Percentiles rank a stretch among this genome's conserved stretches.
Conservation (phyloP, 768 basidiomycete species). For the Ramaria sp. region DNA sequence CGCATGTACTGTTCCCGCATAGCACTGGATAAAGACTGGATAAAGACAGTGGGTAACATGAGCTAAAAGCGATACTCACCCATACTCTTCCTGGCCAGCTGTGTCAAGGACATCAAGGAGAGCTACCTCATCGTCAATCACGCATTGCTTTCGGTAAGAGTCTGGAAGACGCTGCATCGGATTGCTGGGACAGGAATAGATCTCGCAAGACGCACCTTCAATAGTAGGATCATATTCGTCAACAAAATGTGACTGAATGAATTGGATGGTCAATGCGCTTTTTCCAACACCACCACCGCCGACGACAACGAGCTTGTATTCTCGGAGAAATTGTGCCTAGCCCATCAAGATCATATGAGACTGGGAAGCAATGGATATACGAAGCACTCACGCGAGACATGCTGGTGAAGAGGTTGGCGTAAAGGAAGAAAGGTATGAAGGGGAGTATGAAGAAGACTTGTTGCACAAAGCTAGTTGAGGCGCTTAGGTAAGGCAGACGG, state of each 20-base stretch:
- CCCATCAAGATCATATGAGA: background rate
- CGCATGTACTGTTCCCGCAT: conserved; percentile 99
- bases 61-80: conserved; percentile 39
- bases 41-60: background rate
- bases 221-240: conserved; percentile 95
- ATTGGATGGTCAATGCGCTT: conserved; percentile 94
- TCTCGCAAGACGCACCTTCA: conserved; percentile 44
- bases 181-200: background rate
- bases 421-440: background rate
- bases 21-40: conserved; percentile 44
- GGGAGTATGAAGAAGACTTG: background rate
- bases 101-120: conserved; percentile 95
- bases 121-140: conserved; percentile 98
- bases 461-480: background rate
- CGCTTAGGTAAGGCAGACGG: background rate
- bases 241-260: conserved; percentile 92
- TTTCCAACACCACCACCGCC: conserved; percentile 89
- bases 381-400: background rate
- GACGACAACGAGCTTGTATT: conserved; percentile 98
- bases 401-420: background rate
- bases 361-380: background rate
- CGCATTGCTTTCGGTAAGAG: conserved; percentile 94
- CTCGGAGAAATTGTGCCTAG: conserved; percentile 82
- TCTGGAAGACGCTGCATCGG: conserved; percentile 33
- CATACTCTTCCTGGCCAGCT: conserved; percentile 97